phyloP scores from a whole-genome alignment of 2,329 filamentous ascomycete species.

The Monosporascus sp. region DNA sequence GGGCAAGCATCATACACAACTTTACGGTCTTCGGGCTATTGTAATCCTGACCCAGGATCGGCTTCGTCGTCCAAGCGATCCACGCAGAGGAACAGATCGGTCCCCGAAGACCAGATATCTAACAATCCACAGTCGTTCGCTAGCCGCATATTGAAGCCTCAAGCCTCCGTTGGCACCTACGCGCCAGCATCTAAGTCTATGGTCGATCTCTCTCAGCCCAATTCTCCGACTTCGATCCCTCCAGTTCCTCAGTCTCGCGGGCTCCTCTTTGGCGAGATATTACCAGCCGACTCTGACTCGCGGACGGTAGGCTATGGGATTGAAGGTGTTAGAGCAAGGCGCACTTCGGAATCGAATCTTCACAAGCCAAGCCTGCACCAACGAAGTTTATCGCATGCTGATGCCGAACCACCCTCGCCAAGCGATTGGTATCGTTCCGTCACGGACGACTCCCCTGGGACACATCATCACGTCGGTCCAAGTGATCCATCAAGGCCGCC shows the following conservation, averaged over 20 bases:
- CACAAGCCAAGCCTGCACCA: constrained; percentile 45
- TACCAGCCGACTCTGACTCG: constrained; percentile 51
- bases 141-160: constrained; percentile 52
- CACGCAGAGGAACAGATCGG: constrained; percentile 42
- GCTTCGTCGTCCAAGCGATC: constrained; percentile 26
- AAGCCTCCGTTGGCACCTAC: constrained; percentile 29
- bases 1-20: constrained; percentile 36
- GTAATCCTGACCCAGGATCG: constrained; percentile 25
- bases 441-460: constrained; percentile 12
- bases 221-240: constrained; percentile 20
- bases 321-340: constrained; percentile 45
- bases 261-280: constrained; percentile 71
- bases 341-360: constrained; percentile 68
- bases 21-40: constrained; percentile 32
- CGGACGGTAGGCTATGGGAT: constrained; percentile 57
- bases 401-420: constrained; percentile 57
- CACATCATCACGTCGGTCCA: constrained; percentile 10
- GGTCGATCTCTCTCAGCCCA: constrained; percentile 33
- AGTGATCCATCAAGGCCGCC: constrained; percentile 24
- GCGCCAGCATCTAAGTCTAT: constrained; percentile 38
- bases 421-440: constrained; percentile 40
- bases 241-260: constrained; percentile 34
- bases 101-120: constrained; percentile 46
- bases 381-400: constrained; percentile 51
- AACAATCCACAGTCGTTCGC: constrained; percentile 55